Base-by-base conservation (phyloP, 2,329 filamentous ascomycete species). In the Monilinia fructicola region DNA sequence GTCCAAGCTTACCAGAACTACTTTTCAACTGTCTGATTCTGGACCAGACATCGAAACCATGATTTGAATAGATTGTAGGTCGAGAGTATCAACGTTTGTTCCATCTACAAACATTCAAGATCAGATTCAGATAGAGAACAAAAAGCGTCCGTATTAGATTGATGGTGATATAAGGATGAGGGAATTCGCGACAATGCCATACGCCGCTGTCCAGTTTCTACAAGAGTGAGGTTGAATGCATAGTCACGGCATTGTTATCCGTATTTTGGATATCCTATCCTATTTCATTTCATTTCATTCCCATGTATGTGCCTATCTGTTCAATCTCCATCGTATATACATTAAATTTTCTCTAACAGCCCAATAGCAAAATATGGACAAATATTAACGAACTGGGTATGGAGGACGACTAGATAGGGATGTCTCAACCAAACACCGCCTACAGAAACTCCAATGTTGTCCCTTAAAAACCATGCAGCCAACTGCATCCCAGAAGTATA, bases 401-500 rank as follows among this genome's bases (percentile, higher is more conserved):
- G 58, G 28, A 50, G 28, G 56, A 14, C 28, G 28, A 60, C 12
- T 38, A 21, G 21, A 60, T 38, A 38, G 7, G 31, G 31, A 61
- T 9, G n/a, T 35, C 38, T 61, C 28, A 61, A 61, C 23, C 14
- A n/a, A 61, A n/a, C 14, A 60, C 56, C 56, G 23, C 31, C 42
- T 31, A 38, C 58, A 50, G 31, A 61, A 52, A 46, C 58, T 61
- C 58, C 58, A 61, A 61, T 38, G 26, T 40, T 35, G 38, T 26
- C n/a, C 28, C 58, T 7, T 21, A 50, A 18, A 38, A 61, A 26
- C 44, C n/a, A 26, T 38, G 21, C 9, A 26, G 31, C 40, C 14
- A n/a, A 60, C 35, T 26, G 35, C 31, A 38, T n/a, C 23, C 23
- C 23, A 52, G 16, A 61, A 61, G 7, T 16, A 50, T 61, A 48